These are phyloP conservation scores for Phaeosphaeria sp. DNA, from an alignment of 2,329 filamentous ascomycete genomes.

Conservation along the genomic window DNA sequence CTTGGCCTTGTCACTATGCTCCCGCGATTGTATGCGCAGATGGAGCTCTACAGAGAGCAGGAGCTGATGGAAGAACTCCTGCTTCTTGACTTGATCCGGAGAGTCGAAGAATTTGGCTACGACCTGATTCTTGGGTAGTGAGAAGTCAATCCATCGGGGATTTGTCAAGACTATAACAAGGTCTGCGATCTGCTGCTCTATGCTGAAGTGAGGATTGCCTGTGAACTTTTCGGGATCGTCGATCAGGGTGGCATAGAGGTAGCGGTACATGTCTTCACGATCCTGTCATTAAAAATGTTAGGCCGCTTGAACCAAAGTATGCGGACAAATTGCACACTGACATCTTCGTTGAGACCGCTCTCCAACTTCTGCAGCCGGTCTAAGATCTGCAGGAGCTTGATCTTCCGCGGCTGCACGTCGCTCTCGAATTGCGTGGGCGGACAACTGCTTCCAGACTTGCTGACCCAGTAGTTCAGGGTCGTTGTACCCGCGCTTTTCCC, in stretches of 20 bases:
- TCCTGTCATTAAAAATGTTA: conserved; percentile 47
- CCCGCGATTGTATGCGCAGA: conserved; percentile 69
- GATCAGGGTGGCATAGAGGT: conserved; percentile 72
- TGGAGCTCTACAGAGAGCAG: conserved; percentile 76
- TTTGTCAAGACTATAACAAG: conserved; percentile 72
- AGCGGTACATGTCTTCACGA: conserved; percentile 55
- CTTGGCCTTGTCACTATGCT: conserved; percentile 69
- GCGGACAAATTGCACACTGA: conserved; percentile 36
- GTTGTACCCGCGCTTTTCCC: conserved; percentile 73
- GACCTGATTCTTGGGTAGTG: conserved; percentile 72
- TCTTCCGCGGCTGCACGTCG: conserved; percentile 65
- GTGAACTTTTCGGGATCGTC: conserved; percentile 70
- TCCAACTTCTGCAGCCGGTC: conserved; percentile 53
- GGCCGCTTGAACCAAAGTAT: conserved; percentile 23
- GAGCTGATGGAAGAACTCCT: conserved; percentile 78
- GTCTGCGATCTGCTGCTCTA: conserved; percentile 76
- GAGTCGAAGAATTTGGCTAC: conserved; percentile 74
- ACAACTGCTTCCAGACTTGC: conserved; percentile 63
- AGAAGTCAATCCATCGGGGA: conserved; percentile 78
- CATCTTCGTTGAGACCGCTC: conserved; percentile 51
- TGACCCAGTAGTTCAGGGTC: conserved; percentile 74
- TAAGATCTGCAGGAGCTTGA: conserved; percentile 60
- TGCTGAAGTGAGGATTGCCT: conserved; percentile 62
- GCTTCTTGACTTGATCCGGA: conserved; percentile 64
- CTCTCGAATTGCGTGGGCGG: conserved; percentile 66